A percentile compares a stretch with the other conserved stretches of the same genome.
Evolutionary conservation across 108 stramenopile genomes (phyloP).

Genomic region (Cyclotella sp.): DNA sequence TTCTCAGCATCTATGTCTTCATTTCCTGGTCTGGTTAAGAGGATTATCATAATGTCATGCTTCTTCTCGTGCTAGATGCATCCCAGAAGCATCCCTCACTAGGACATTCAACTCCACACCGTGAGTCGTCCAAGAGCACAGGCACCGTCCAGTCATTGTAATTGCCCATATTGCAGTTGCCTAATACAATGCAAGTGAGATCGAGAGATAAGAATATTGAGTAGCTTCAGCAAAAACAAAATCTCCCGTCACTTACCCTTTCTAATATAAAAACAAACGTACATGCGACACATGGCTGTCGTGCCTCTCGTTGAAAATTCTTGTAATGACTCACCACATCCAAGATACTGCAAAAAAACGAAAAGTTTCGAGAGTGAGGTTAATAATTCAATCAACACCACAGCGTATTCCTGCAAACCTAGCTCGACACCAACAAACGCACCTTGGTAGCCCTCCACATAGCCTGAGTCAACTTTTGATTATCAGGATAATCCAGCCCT

Average conservation of each 20-base stretch:
- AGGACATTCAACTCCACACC: conserved; percentile 25
- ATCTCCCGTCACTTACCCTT: conserved; percentile 1
- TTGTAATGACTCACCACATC: conserved; percentile 26
- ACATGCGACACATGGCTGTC: conserved; percentile 20
- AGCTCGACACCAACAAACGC: too few relatives aligned
- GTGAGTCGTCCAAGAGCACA: conserved; percentile 30
- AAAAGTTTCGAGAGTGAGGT: not conserved
- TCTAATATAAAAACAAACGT: conserved; percentile 27
- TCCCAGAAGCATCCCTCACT: conserved; percentile 37
- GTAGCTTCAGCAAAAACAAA: not conserved
- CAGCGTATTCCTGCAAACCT: too few relatives aligned
- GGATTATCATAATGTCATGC: too few relatives aligned
- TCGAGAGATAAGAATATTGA: not conserved
- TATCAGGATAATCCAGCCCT: not conserved
- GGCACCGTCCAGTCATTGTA: conserved; percentile 36
- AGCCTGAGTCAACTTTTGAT: conserved; percentile 10
- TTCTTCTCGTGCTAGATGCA: not conserved
- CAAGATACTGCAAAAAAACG: conserved; percentile 31
- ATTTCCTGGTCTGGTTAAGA: too few relatives aligned
- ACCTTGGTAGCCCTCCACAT: conserved; percentile 18
- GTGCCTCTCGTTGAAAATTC: conserved; percentile 8
- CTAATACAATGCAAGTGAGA: not conserved
- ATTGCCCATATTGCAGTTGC: conserved; percentile 33
- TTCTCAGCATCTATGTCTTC: too few relatives aligned
- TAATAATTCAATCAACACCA: not conserved